Evolutionary conservation across 176 grass and related monocot genomes (phyloP).

Genomic region (Melocanna baccifera): DNA sequence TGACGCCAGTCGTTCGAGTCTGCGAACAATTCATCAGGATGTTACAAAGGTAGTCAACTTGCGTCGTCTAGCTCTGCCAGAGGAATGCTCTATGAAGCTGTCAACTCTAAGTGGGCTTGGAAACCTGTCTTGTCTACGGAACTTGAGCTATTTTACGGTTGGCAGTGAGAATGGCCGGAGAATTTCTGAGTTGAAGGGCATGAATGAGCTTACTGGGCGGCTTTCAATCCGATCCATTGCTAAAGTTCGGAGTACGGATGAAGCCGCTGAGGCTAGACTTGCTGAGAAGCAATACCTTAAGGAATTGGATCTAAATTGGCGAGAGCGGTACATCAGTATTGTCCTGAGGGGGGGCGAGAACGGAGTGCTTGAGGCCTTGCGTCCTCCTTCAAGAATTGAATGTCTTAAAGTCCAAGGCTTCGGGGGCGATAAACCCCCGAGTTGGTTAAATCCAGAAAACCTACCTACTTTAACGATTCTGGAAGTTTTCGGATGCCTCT

Average conservation of each 20-base stretch:
- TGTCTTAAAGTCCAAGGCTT: background rate
- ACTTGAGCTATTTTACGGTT: too few species aligned
- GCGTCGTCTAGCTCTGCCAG: too few species aligned
- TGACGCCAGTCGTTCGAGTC: too few species aligned
- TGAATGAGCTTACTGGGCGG: background rate
- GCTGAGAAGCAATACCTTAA: constrained; percentile 31
- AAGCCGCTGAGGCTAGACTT: constrained; percentile 34
- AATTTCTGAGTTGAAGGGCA: too few species aligned
- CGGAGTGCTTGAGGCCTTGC: background rate
- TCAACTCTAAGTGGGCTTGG: too few species aligned
- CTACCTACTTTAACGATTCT: background rate
- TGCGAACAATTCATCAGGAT: too few species aligned
- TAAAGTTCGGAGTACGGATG: background rate
- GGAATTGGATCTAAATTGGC: constrained; percentile 7
- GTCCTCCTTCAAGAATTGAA: constrained; percentile 17
- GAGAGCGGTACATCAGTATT: too few species aligned
- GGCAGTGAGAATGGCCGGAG: too few species aligned
- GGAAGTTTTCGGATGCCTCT: too few species aligned
- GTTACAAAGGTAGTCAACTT: too few species aligned
- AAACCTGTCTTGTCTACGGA: too few species aligned
- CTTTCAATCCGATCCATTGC: background rate
- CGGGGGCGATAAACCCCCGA: background rate
- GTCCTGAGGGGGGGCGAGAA: background rate
- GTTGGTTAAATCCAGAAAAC: constrained; percentile 16
- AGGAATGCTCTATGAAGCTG: too few species aligned